Evolutionary conservation across 1,139 yeast species (phyloP).

Genomic region (Keqinozyma sinolaborantium): DNA sequence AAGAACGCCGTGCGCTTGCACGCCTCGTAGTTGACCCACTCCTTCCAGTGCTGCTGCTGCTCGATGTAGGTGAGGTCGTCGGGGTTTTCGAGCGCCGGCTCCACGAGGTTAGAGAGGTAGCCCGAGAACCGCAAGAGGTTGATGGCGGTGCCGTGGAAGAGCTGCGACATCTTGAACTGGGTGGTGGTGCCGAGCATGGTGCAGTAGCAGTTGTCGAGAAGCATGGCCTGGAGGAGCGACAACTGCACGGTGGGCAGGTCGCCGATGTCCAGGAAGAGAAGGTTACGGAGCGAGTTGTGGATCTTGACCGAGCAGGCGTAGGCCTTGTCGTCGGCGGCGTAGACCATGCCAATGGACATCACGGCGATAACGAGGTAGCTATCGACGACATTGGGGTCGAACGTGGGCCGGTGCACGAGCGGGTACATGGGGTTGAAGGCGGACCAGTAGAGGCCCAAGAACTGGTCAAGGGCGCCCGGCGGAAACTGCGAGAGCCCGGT

Average conservation of each 20-base stretch:
- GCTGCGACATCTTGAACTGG: slow-evolving; percentile 20
- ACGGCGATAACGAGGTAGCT: slow-evolving; percentile 27
- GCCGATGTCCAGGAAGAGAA: slow-evolving; percentile 5
- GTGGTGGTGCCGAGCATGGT: slow-evolving; percentile 19
- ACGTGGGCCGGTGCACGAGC: slow-evolving; percentile 36
- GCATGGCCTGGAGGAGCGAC: slow-evolving; percentile 18
- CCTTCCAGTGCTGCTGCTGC: slow-evolving; percentile 17
- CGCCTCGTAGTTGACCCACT: slow-evolving; percentile 25
- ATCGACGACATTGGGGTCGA: slow-evolving; percentile 24
- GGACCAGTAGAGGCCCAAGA: slow-evolving; percentile 18
- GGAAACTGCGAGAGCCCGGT: not conserved
- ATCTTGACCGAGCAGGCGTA: slow-evolving; percentile 11
- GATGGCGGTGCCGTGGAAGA: slow-evolving; percentile 25
- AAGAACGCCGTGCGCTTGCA: slow-evolving; percentile 25
- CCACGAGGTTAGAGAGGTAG: slow-evolving; percentile 15
- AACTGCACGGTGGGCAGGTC: slow-evolving; percentile 10
- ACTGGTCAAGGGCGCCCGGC: no score
- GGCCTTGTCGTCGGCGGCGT: slow-evolving; percentile 14
- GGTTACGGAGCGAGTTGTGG: slow-evolving; percentile 5
- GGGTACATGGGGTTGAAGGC: slow-evolving; percentile 28
- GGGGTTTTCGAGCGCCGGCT: slow-evolving; percentile 9
- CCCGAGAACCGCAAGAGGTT: slow-evolving; percentile 23
- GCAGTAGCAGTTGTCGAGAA: slow-evolving; percentile 16
- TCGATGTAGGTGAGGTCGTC: slow-evolving; percentile 7
- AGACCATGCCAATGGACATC: slow-evolving; percentile 33